phyloP scores from a whole-genome alignment of 164 flowering plant species.

The Malania oleifera region DNA sequence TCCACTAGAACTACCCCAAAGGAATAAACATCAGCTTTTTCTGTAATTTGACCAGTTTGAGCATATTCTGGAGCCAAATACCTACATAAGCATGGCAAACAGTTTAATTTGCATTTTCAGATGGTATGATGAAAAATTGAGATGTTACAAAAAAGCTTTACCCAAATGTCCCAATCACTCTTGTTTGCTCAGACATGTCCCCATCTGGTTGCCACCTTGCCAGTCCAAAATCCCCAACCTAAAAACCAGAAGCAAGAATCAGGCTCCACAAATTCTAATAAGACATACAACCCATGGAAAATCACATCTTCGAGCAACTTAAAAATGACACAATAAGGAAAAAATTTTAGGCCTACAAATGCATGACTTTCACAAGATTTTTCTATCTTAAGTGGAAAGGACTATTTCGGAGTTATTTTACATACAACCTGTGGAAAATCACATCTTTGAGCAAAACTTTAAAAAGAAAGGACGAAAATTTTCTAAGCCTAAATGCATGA shows the following conservation, averaged over 20 bases:
- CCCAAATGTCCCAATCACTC: constrained; percentile 96
- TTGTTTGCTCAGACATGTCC: constrained; percentile 66
- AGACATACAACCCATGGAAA: background rate
- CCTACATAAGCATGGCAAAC: constrained; percentile 27
- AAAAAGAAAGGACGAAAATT: no score
- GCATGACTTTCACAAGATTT: no score
- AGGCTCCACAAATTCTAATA: background rate
- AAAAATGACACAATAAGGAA: no score
- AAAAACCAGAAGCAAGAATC: background rate
- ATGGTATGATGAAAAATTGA: background rate
- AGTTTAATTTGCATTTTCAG: background rate
- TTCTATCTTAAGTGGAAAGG: no score
- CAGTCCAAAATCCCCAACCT: constrained; percentile 98
- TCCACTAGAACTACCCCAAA: constrained; percentile 88
- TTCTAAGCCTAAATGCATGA: no score
- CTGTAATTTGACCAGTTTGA: constrained; percentile 90
- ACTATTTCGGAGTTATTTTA: no score
- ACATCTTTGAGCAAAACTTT: no score
- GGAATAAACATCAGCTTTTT: constrained; percentile 91
- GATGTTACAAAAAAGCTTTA: constrained; percentile 20
- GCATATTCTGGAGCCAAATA: constrained; percentile 97
- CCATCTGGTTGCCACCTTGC: constrained; percentile 98
- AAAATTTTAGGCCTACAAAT: no score
- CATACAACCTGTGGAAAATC: no score
- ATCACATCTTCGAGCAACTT: no score